Evolutionary conservation across 2,329 filamentous ascomycete species (phyloP).

Genomic region (Apiospora malaysiana): DNA sequence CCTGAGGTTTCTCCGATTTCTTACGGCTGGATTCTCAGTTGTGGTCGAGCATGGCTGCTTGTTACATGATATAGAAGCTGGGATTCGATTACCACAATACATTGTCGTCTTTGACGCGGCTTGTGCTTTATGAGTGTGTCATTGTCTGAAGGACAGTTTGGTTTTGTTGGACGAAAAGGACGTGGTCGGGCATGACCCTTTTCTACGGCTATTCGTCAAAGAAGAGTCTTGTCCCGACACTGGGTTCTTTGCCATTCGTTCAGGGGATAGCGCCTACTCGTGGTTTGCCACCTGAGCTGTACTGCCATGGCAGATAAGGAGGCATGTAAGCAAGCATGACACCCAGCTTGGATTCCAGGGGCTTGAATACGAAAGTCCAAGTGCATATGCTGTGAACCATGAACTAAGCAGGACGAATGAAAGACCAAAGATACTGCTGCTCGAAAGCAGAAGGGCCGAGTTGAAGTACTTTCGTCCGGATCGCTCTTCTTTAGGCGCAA

Average conservation of each 20-base stretch:
- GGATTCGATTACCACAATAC: background rate
- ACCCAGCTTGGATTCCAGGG: background rate
- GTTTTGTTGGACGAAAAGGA: background rate
- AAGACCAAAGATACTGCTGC: background rate
- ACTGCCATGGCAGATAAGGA: background rate
- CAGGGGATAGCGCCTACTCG: background rate
- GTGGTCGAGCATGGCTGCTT: background rate
- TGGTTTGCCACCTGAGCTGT: background rate
- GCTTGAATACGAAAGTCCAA: background rate
- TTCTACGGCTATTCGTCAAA: background rate
- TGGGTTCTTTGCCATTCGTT: background rate
- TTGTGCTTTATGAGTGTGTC: background rate
- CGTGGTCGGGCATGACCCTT: background rate
- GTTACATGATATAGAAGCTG: constrained; percentile 2
- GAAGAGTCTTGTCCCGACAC: background rate
- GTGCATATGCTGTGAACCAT: background rate
- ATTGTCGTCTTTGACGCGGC: background rate
- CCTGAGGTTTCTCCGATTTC: background rate
- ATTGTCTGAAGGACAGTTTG: background rate
- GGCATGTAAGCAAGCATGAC: background rate
- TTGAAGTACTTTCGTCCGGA: background rate
- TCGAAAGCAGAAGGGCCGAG: background rate
- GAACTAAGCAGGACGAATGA: background rate
- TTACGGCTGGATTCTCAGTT: background rate
- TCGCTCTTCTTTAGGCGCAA: background rate